Percentiles rank a stretch among this genome's conserved stretches.
These are phyloP conservation scores for Coniochaeta prunicola DNA, from an alignment of 2,329 filamentous ascomycete species.

Conservation along the genomic window DNA sequence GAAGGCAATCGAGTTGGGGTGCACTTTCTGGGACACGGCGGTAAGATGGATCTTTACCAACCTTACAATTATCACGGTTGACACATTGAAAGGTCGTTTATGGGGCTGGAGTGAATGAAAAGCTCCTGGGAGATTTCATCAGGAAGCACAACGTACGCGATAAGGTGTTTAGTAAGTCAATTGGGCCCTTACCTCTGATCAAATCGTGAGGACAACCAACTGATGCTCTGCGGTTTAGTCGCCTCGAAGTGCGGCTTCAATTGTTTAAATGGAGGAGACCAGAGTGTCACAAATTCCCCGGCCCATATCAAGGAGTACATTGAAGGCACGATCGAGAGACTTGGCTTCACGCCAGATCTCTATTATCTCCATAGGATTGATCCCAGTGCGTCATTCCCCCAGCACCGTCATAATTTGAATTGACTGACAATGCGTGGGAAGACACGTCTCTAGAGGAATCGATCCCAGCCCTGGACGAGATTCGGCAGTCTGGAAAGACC, in stretches of 20 bases:
- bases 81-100: constrained; percentile 32
- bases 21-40: constrained; percentile 39
- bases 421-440: background rate
- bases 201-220: background rate
- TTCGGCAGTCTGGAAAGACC: constrained; percentile 37
- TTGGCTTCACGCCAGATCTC: constrained; percentile 37
- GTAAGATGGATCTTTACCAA: constrained; percentile 18
- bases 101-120: constrained; percentile 38
- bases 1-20: constrained; percentile 39
- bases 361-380: constrained; percentile 38
- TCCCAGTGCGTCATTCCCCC: constrained; percentile 32
- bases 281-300: constrained; percentile 33
- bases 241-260: constrained; percentile 40
- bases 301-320: constrained; percentile 39
- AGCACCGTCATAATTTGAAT: too few species aligned
- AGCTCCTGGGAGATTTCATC: constrained; percentile 41
- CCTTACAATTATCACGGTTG: too few species aligned
- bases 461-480: constrained; percentile 35
- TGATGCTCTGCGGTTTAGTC: constrained; percentile 20
- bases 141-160: constrained; percentile 41
- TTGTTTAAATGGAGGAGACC: constrained; percentile 24
- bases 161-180: constrained; percentile 37
- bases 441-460: constrained; percentile 38
- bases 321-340: constrained; percentile 38
- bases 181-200: background rate